Base-by-base conservation (phyloP, 305 asterid genomes). In the Rubia tinctorum region DNA sequence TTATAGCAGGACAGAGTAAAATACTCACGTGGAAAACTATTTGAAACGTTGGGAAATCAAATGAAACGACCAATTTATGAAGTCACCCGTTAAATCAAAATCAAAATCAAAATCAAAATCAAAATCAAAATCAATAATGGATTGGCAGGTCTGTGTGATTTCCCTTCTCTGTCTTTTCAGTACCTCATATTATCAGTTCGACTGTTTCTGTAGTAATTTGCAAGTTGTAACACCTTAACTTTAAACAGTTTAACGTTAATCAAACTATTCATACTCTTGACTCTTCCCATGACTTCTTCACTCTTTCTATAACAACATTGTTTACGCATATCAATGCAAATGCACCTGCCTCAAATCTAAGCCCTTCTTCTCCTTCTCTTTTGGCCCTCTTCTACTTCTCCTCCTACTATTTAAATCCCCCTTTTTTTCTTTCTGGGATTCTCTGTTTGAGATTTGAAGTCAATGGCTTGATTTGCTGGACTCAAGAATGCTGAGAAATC, bases 331-430 rank as follows among this genome's bases (percentile, higher is more conserved):
- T 51, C 73, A 34, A 53, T 69, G 73, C 73, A 69, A 64, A 12
- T 51, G 64, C 63, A 14, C n/a, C 72, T 68, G 70, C 22, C 68
- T 66, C 4, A 66, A 61, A 67, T 73, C 43, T 76, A 53, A 49
- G 59, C 56, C 58, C 63, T 62, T 30, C 67, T 25, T 30, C 67
- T 25, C 45, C 77, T 78, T 47, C 68, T 75, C 62, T 67, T 75
- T 75, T 75, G 69, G 78, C 78, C 22, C 25, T 58, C 14, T 15
- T 23, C 6, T 9, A 34, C 13, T 17, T 3, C 39, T 17, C 76
- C 3, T 49, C 56, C 60, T 18, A 6, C 60, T 53, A 7, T 17
- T 62, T 47, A 61, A 20, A 34, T 25, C 8, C 30, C 34, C 20
- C 20, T 22, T 23, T 66, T 72, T 62, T 20, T 59, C 27, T 23